These are phyloP conservation scores for Lineolata rhizophorae DNA, from an alignment of 495 filamentous ascomycete genomes.

Conservation along the genomic window DNA sequence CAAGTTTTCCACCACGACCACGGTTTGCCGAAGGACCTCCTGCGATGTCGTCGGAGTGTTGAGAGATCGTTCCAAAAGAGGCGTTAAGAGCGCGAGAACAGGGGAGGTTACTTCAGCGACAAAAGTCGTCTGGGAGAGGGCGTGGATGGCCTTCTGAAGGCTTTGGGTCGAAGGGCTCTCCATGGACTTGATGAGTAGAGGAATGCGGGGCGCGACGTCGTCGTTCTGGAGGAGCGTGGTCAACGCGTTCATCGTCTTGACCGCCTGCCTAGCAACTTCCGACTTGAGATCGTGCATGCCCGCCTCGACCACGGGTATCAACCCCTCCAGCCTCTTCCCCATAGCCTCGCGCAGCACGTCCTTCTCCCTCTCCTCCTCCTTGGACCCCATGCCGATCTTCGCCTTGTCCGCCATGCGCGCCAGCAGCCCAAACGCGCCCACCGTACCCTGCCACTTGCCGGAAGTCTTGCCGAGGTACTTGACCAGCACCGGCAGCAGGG, in stretches of 20 bases:
- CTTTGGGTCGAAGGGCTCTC: slow-evolving; percentile 84
- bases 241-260: slow-evolving; percentile 75
- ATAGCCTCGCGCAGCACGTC: slow-evolving; percentile 76
- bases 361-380: slow-evolving; percentile 63
- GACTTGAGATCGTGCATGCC: slow-evolving; percentile 93
- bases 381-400: slow-evolving; percentile 55
- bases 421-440: slow-evolving; percentile 61
- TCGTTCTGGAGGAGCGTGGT: slow-evolving; percentile 90
- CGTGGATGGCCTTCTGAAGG: slow-evolving; percentile 87
- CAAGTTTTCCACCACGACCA: slow-evolving; percentile 95
- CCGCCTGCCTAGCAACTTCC: slow-evolving; percentile 72
- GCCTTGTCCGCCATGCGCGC: slow-evolving; percentile 86
- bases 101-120: slow-evolving; percentile 95
- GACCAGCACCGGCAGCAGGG: slow-evolving; percentile 49
- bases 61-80: slow-evolving; percentile 77
- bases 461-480: slow-evolving; percentile 55
- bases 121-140: slow-evolving; percentile 94
- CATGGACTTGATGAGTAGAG: slow-evolving; percentile 84
- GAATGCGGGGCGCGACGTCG: slow-evolving; percentile 83
- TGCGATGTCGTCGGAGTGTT: slow-evolving; percentile 71
- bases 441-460: slow-evolving; percentile 89
- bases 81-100: slow-evolving; percentile 88
- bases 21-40: slow-evolving; percentile 89
- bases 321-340: slow-evolving; percentile 69
- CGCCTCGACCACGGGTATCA: slow-evolving; percentile 81